Evolutionary conservation across 2,329 filamentous ascomycete species (phyloP).

Genomic region (Colletotrichum sansevieriae): DNA sequence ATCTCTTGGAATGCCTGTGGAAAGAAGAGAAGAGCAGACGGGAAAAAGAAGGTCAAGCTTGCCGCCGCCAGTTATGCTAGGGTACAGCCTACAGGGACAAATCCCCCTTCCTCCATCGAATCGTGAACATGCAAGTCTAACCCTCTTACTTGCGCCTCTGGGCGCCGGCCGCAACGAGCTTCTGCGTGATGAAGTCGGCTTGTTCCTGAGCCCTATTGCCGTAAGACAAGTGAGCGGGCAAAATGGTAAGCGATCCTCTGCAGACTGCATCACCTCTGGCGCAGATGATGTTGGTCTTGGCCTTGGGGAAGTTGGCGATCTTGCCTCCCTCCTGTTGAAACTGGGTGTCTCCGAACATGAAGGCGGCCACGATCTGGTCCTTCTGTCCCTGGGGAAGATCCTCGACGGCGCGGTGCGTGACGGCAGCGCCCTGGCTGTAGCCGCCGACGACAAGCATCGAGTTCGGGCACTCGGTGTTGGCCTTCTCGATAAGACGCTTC

Average conservation of each 20-base stretch:
- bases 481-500: slow-evolving; percentile 51
- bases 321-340: slow-evolving; percentile 50
- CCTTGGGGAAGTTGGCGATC: slow-evolving; percentile 51
- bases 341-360: slow-evolving; percentile 48
- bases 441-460: slow-evolving; percentile 54
- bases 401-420: slow-evolving; percentile 47
- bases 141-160: slow-evolving; percentile 36
- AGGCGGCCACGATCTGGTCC: slow-evolving; percentile 45
- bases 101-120: background rate
- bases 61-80: background rate
- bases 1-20: slow-evolving; percentile 15
- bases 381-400: slow-evolving; percentile 44
- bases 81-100: background rate
- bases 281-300: slow-evolving; percentile 57
- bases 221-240: slow-evolving; percentile 54
- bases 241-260: slow-evolving; percentile 51
- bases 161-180: slow-evolving; percentile 38
- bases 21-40: background rate
- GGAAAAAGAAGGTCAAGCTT: background rate
- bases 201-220: slow-evolving; percentile 49
- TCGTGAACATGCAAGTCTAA: slow-evolving; percentile 4
- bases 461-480: slow-evolving; percentile 52
- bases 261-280: slow-evolving; percentile 56
- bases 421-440: slow-evolving; percentile 54
- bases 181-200: slow-evolving; percentile 47